Evolutionary conservation across 495 filamentous ascomycete species (phyloP), one percentile per base, ranked within the genome.

Genomic region (Neurospora sublineolata): DNA sequence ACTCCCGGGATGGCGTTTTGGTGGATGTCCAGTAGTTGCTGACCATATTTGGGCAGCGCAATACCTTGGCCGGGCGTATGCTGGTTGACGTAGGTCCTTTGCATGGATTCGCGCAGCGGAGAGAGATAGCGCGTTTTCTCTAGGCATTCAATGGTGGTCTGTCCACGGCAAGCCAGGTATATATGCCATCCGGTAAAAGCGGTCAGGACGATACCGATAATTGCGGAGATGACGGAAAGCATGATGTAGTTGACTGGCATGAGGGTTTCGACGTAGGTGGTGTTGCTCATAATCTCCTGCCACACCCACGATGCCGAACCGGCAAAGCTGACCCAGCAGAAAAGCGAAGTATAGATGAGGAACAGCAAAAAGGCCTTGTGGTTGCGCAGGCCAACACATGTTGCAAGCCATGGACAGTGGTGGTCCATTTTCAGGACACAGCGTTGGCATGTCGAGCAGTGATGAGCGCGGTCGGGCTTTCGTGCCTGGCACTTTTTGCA

Each of bases 401-500:
- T 97, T 23, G 96, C 95, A 67, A 98, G 86, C 95, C 95, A 99
- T 7, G 95, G 95, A 76, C 95, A 99, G 82, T 99, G 95, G 80
- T 99, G 95, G 80, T 99, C 95, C 95, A 99, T 99, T 82, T 98
- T 98, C 77, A 98, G 84, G 12, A 99, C 94, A 79, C 95, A 99
- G 73, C 90, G 89, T 71, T 89, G 88, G 81, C 95, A 99, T 16
- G 93, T 92, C 14, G 91, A 94, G 85, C 95, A 99, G 84, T 99
- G 95, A 79, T 99, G 95, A 40, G 96, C 89, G 37, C 95, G 94
- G 81, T 98, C 96, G 52, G 95, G 95, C 82, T 99, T 99, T 69
- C 89, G 88, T 38, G 88, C 89, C 81, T 94, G 90, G 81, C 95
- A 99, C 82, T 99, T 99, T 83, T 98, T 98, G 85, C 95, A 99